phyloP scores from a whole-genome alignment of 441 rosid genomes.

The Mallotus japonicus region DNA sequence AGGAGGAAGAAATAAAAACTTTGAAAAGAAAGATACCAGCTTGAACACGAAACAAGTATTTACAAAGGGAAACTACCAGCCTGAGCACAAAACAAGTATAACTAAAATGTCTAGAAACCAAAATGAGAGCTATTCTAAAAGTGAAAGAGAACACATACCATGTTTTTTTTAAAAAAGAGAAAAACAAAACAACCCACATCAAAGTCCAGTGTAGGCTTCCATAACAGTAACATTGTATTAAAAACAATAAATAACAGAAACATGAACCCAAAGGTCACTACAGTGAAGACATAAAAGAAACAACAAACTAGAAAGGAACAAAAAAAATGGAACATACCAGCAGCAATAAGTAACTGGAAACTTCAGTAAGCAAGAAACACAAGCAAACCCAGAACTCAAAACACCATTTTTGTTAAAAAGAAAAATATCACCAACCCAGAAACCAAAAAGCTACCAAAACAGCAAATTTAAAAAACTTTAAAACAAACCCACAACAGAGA shows the following conservation, averaged over 20 bases:
- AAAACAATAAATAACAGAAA: background rate
- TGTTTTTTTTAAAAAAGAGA: background rate
- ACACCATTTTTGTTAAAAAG: background rate
- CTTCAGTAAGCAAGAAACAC: background rate
- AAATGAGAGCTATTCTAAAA: background rate
- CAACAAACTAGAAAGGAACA: slow-evolving; percentile 11
- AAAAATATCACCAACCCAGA: slow-evolving; percentile 17
- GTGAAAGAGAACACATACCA: background rate
- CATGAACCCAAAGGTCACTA: background rate
- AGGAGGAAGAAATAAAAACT: background rate
- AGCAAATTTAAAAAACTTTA: background rate
- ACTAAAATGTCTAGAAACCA: background rate
- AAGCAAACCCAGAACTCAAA: slow-evolving; percentile 21
- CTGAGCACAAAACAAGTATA: background rate
- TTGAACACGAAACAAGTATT: background rate
- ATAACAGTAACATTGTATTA: background rate
- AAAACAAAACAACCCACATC: background rate
- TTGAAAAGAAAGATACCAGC: background rate
- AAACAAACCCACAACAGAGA: slow-evolving; percentile 24
- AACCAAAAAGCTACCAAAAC: slow-evolving; percentile 1
- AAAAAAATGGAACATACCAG: background rate
- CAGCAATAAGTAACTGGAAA: background rate
- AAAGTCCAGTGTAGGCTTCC: background rate
- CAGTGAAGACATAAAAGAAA: background rate
- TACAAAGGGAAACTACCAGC: background rate